Evolutionary conservation across 1,139 yeast genomes (phyloP).

Genomic region (Wickerhamomyces sp.): DNA sequence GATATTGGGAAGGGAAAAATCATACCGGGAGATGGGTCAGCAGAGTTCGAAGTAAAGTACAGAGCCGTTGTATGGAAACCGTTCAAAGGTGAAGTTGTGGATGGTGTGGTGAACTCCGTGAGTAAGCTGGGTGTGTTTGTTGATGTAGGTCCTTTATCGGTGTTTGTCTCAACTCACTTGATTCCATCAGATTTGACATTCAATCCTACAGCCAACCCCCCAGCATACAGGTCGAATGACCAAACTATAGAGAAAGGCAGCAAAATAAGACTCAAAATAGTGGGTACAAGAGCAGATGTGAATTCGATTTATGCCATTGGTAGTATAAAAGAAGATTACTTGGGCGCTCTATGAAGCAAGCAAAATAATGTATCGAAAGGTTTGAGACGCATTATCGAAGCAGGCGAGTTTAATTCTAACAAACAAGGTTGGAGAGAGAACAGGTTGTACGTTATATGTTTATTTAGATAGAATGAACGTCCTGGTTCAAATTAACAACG

Average conservation of each 20-base stretch:
- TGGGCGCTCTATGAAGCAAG: constrained; percentile 54
- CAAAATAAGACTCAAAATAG: constrained; percentile 88
- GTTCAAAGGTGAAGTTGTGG: constrained; percentile 97
- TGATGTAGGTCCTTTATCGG: constrained; percentile 95
- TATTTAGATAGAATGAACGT: too few species aligned
- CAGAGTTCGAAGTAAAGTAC: constrained; percentile 94
- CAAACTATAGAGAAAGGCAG: constrained; percentile 94
- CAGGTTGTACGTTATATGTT: too few species aligned
- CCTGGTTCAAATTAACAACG: too few species aligned
- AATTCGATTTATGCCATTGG: constrained; percentile 97
- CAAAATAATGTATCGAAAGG: constrained; percentile 1
- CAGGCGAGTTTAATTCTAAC: too few species aligned
- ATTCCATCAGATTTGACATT: constrained; percentile 92
- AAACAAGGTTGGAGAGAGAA: too few species aligned
- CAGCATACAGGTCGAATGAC: constrained; percentile 95
- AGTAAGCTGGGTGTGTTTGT: constrained; percentile 97
- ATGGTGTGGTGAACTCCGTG: constrained; percentile 91
- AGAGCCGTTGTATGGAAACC: constrained; percentile 98
- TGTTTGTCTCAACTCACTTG: constrained; percentile 89
- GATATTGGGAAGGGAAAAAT: constrained; percentile 95
- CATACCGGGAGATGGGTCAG: constrained; percentile 86
- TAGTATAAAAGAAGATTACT: constrained; percentile 92
- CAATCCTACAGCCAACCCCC: constrained; percentile 95
- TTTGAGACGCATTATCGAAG: too few species aligned
- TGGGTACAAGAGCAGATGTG: constrained; percentile 96